phyloP scores from a whole-genome alignment of 2,329 filamentous ascomycete genomes.

The Colletotrichum somersetense region DNA sequence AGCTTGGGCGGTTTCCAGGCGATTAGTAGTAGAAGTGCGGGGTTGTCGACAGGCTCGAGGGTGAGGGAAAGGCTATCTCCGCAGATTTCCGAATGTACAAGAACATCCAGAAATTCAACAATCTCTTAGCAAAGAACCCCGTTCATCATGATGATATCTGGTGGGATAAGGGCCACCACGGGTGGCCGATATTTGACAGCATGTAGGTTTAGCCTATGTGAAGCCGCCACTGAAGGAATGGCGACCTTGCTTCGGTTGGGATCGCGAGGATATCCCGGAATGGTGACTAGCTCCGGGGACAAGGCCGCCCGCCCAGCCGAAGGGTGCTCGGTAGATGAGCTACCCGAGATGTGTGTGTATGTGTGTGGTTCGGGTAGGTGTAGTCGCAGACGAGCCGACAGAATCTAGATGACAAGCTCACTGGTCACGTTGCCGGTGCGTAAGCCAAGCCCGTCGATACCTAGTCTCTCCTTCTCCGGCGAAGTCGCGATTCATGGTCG shows the following conservation, averaged over 20 bases:
- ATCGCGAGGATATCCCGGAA: conserved; percentile 34
- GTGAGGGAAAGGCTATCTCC: conserved; percentile 12
- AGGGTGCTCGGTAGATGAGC: conserved; percentile 1
- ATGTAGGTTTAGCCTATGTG: neutral
- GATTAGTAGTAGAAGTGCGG: neutral
- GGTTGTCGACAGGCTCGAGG: neutral
- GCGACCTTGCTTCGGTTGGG: neutral
- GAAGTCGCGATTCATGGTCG: conserved; percentile 14
- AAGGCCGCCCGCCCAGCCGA: conserved; percentile 27
- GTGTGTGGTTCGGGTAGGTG: neutral
- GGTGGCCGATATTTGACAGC: neutral
- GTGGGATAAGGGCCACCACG: neutral
- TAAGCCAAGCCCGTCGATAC: conserved; percentile 25
- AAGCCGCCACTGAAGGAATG: neutral
- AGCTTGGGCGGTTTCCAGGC: neutral
- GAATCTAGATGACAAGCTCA: conserved; percentile 20
- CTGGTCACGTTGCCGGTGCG: conserved; percentile 18
- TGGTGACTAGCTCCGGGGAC: conserved; percentile 6
- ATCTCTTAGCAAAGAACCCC: neutral
- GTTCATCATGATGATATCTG: neutral
- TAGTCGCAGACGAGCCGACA: conserved; percentile 5
- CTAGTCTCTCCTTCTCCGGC: neutral
- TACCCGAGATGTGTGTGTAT: neutral
- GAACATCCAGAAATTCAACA: neutral
- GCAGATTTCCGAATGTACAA: conserved; percentile 14